Evolutionary conservation across 371 early-diverging fungal genomes (phyloP).

Genomic region (Lichtheimia ornata): DNA sequence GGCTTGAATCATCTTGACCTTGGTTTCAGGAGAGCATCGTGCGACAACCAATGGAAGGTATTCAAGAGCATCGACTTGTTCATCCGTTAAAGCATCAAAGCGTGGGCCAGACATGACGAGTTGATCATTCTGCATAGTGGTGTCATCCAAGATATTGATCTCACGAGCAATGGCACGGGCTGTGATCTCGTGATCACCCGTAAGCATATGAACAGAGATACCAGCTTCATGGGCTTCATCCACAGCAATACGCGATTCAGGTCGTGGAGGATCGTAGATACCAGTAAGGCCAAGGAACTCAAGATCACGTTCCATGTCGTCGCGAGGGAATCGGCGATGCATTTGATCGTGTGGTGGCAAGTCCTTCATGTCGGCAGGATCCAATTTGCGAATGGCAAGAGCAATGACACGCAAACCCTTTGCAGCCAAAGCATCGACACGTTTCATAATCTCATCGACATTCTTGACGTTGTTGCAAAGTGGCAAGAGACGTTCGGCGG

Average conservation of each 20-base stretch:
- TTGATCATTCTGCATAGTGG: constrained; percentile 44
- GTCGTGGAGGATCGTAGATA: constrained; percentile 87
- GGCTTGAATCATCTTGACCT: constrained; percentile 91
- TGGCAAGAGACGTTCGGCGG: constrained; percentile 52
- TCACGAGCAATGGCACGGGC: constrained; percentile 89
- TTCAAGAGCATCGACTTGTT: constrained; percentile 68
- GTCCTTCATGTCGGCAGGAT: constrained; percentile 19
- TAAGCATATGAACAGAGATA: constrained; percentile 92
- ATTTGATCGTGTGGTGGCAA: constrained; percentile 41
- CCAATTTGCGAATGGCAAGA: constrained; percentile 50
- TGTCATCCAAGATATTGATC: constrained; percentile 74
- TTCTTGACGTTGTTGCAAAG: constrained; percentile 21
- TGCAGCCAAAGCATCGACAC: constrained; percentile 27
- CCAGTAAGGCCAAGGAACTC: constrained; percentile 87
- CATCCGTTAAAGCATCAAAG: constrained; percentile 80
- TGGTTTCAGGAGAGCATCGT: constrained; percentile 91
- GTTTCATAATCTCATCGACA: constrained; percentile 18
- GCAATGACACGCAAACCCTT: constrained; percentile 58
- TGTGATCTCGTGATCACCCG: constrained; percentile 90
- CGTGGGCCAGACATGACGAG: constrained; percentile 80
- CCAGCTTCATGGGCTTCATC: constrained; percentile 85
- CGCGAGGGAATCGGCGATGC: constrained; percentile 41
- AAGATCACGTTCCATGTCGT: constrained; percentile 65
- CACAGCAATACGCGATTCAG: constrained; percentile 72
- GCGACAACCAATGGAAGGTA: constrained; percentile 89